Conservation (phyloP, 768 basidiomycete species). For the Mycena capillaripes region DNA sequence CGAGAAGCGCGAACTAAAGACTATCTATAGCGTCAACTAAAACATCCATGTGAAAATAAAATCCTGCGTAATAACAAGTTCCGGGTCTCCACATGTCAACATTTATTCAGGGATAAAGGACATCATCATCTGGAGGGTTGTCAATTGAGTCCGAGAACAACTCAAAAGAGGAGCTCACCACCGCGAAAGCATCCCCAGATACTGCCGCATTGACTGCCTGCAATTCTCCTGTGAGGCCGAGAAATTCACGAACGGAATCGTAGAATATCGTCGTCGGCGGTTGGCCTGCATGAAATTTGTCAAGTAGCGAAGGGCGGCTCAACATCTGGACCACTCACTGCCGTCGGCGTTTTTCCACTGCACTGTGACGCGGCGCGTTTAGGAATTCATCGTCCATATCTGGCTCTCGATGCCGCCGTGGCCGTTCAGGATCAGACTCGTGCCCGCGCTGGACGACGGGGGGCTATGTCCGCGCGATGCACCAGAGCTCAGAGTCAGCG, state of each 20-base stretch:
- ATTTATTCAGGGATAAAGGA: too few relatives aligned
- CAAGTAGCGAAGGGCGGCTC: background rate
- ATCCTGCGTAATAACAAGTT: too few relatives aligned
- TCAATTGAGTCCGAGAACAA: too few relatives aligned
- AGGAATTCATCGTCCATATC: slow-evolving; percentile 22
- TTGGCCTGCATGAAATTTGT: background rate
- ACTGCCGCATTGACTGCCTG: background rate
- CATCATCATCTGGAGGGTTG: too few relatives aligned
- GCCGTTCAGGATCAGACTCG: background rate
- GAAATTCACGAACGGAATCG: background rate
- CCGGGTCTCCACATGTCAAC: too few relatives aligned
- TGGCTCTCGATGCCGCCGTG: slow-evolving; percentile 19
- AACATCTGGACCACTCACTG: background rate
- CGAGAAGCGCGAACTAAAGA: too few relatives aligned
- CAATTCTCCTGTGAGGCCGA: slow-evolving; percentile 10
- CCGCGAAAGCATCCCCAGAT: background rate
- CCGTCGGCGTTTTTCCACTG: slow-evolving; percentile 23
- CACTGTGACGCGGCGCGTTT: slow-evolving; percentile 7
- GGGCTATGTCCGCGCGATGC: background rate
- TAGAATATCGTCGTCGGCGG: slow-evolving; percentile 13
- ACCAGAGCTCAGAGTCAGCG: too few relatives aligned
- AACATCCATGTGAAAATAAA: too few relatives aligned
- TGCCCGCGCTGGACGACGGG: slow-evolving; percentile 7
- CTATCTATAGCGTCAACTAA: too few relatives aligned
- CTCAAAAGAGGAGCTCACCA: slow-evolving; percentile 15